A percentile compares a stretch with the other conserved stretches of the same genome.
These are phyloP conservation scores for Cyberlindnera maritima DNA, from an alignment of 805 yeast species.

Conservation along the genomic window DNA sequence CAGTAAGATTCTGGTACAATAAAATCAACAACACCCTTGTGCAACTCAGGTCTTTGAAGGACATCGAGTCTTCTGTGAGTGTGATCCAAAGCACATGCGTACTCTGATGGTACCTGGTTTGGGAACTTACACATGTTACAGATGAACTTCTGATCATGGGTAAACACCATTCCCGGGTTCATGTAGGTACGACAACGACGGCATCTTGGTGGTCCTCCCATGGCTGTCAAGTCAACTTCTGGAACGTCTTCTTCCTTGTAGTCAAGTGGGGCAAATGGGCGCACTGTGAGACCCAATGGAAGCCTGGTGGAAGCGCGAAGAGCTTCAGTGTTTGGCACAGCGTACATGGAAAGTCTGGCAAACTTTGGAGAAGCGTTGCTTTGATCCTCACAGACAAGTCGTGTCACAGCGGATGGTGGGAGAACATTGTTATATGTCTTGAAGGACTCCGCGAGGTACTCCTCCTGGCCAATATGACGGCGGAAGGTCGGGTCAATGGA, in stretches of 20 bases:
- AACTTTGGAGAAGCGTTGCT: slow-evolving; percentile 82
- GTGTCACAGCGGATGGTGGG: slow-evolving; percentile 77
- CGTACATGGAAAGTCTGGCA: slow-evolving; percentile 76
- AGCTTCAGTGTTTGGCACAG: slow-evolving; percentile 72
- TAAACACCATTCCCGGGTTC: slow-evolving; percentile 74
- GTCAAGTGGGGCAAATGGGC: slow-evolving; percentile 75
- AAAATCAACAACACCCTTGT: slow-evolving; percentile 81
- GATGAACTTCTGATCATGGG: slow-evolving; percentile 57
- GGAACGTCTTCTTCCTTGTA: slow-evolving; percentile 58
- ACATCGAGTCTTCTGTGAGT: slow-evolving; percentile 64
- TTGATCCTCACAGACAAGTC: slow-evolving; percentile 70
- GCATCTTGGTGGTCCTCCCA: slow-evolving; percentile 82
- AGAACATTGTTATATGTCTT: slow-evolving; percentile 71
- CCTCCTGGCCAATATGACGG: slow-evolving; percentile 20
- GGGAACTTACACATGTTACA: slow-evolving; percentile 89
- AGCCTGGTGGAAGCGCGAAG: slow-evolving; percentile 66
- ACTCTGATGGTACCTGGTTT: slow-evolving; percentile 65
- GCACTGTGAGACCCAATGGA: slow-evolving; percentile 77
- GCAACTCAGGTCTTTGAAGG: slow-evolving; percentile 68
- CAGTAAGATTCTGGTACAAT: slow-evolving; percentile 75
- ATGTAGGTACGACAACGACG: slow-evolving; percentile 87
- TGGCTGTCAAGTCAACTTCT: slow-evolving; percentile 51
- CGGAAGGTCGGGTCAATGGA: slow-evolving; percentile 4
- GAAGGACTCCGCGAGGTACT: slow-evolving; percentile 41
- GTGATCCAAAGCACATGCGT: slow-evolving; percentile 58